Evolutionary conservation across 2,329 filamentous ascomycete species (phyloP).

Genomic region (Aspergillus sp.): DNA sequence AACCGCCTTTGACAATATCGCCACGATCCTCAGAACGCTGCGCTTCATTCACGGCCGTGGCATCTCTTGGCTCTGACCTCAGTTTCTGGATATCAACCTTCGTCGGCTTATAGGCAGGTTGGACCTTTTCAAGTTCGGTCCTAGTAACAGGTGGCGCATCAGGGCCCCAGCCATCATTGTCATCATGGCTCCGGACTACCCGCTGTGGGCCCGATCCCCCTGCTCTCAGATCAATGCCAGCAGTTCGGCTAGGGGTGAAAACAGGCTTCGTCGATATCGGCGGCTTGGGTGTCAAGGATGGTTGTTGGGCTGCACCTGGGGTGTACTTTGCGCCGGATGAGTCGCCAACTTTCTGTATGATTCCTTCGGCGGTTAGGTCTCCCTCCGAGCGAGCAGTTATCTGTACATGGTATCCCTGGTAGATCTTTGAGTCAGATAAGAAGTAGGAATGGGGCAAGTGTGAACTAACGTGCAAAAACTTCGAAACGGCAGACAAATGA

Average conservation of each 20-base stretch:
- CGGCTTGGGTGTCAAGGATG: slow-evolving; percentile 59
- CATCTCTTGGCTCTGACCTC: slow-evolving; percentile 65
- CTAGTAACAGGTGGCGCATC: slow-evolving; percentile 91
- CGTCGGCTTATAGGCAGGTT: slow-evolving; percentile 89
- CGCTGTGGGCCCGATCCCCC: slow-evolving; percentile 56
- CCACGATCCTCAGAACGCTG: slow-evolving; percentile 48
- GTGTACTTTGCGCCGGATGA: slow-evolving; percentile 95
- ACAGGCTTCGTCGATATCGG: slow-evolving; percentile 84
- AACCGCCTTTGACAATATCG: slow-evolving; percentile 79
- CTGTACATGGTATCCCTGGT: slow-evolving; percentile 88
- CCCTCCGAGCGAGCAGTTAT: slow-evolving; percentile 90
- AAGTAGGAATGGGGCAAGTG: neutral
- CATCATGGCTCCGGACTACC: slow-evolving; percentile 52
- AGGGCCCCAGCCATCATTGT: slow-evolving; percentile 89
- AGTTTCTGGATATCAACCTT: slow-evolving; percentile 92
- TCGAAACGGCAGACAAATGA: slow-evolving; percentile 84
- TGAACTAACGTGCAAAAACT: slow-evolving; percentile 72
- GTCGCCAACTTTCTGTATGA: slow-evolving; percentile 91
- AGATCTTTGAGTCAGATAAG: slow-evolving; percentile 1
- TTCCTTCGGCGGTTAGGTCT: slow-evolving; percentile 82
- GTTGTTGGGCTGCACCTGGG: slow-evolving; percentile 60
- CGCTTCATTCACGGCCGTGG: slow-evolving; percentile 57
- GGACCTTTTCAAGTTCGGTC: slow-evolving; percentile 86
- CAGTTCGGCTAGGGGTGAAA: slow-evolving; percentile 74
- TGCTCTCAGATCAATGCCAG: slow-evolving; percentile 65